These are phyloP conservation scores for Blastobotrys raffinosifermentans DNA, from an alignment of 1,139 yeast species.

Conservation along the genomic window DNA sequence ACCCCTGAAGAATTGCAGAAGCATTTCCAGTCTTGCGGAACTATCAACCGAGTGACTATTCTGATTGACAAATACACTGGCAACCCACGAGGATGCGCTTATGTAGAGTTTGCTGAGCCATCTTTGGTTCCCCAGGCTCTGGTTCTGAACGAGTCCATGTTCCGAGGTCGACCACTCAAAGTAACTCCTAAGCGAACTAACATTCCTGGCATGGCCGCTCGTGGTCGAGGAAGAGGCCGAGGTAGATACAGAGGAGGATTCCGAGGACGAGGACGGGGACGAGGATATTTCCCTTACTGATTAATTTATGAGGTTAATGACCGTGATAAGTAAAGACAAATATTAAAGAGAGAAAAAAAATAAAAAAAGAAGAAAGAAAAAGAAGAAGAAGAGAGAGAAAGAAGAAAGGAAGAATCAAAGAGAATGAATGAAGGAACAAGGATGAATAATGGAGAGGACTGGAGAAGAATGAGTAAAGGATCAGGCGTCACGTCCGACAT, in stretches of 20 bases:
- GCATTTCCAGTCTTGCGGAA: constrained; percentile 69
- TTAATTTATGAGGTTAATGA: neutral
- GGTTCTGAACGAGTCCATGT: constrained; percentile 56
- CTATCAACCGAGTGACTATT: constrained; percentile 78
- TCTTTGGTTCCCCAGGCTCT: constrained; percentile 61
- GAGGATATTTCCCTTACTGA: constrained; percentile 28
- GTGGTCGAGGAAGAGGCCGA: constrained; percentile 45
- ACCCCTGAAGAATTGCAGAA: constrained; percentile 79
- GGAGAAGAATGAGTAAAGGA: too few species aligned
- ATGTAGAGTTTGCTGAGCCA: constrained; percentile 67
- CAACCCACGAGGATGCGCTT: constrained; percentile 81
- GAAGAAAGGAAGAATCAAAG: neutral
- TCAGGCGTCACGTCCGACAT: too few species aligned
- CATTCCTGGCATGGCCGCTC: constrained; percentile 54
- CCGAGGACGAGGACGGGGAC: constrained; percentile 41
- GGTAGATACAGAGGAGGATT: constrained; percentile 38
- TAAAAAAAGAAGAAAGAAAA: constrained; percentile 5
- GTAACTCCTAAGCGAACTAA: constrained; percentile 77
- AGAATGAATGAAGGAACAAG: neutral
- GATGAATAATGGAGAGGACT: constrained; percentile 4
- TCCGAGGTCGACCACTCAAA: constrained; percentile 64
- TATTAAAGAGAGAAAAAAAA: constrained; percentile 4
- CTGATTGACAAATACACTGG: constrained; percentile 67
- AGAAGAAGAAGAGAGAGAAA: constrained; percentile 2
- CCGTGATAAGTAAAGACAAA: constrained; percentile 3